phyloP scores from a whole-genome alignment of 306 rosid species.

The Prunus campanulata region DNA sequence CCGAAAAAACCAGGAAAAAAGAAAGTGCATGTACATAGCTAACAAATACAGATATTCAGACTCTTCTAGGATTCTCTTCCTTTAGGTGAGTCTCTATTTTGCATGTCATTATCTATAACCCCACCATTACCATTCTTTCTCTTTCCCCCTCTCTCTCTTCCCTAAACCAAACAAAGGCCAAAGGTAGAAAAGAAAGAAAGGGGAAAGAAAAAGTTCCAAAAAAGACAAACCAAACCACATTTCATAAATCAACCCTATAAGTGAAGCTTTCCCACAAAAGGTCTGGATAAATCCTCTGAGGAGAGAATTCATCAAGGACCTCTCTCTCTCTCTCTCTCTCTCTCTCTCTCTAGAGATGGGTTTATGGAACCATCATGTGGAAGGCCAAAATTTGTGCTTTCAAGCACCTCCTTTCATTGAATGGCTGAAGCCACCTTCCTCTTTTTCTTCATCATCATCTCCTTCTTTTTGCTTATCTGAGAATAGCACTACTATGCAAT shows the following conservation, averaged over 20 bases:
- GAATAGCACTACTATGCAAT: constrained; percentile 36
- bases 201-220: constrained; percentile 34
- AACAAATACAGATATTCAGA: constrained; percentile 17
- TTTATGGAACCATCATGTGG: constrained; percentile 48
- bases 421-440: constrained; percentile 78
- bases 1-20: neutral
- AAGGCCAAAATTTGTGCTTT: constrained; percentile 42
- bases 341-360: constrained; percentile 59
- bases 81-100: constrained; percentile 19
- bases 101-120: constrained; percentile 64
- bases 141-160: constrained; percentile 21
- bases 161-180: constrained; percentile 47
- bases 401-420: constrained; percentile 85
- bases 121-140: constrained; percentile 54
- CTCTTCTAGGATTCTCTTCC: constrained; percentile 71
- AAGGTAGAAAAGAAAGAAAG: constrained; percentile 31
- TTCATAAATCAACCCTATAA: constrained; percentile 31
- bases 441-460: constrained; percentile 27
- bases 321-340: constrained; percentile 36
- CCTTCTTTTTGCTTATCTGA: constrained; percentile 32
- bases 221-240: constrained; percentile 54
- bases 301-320: constrained; percentile 35
- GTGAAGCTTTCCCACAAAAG: constrained; percentile 36
- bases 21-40: constrained; percentile 8
- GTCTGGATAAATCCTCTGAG: constrained; percentile 46